Conservation (phyloP, 2,329 filamentous ascomycete genomes). For the Furcasterigmium sp. region DNA sequence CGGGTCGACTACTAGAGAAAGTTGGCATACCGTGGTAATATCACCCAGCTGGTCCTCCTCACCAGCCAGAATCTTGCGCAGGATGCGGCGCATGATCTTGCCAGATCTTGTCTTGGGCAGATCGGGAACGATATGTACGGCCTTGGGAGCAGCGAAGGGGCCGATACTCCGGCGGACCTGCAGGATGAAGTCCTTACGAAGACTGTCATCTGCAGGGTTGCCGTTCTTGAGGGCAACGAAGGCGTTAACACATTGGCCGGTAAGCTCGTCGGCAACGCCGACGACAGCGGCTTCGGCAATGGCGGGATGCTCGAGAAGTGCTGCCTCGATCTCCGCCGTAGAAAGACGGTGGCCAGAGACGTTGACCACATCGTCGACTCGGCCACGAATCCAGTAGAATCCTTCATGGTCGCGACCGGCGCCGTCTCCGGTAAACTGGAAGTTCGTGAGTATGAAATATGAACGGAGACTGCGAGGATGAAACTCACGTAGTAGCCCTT, state of each 20-base stretch:
- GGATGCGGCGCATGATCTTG: slow-evolving; percentile 97
- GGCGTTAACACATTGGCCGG: slow-evolving; percentile 94
- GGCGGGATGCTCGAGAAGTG: slow-evolving; percentile 82
- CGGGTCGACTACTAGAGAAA: background rate
- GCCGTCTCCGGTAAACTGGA: slow-evolving; percentile 83
- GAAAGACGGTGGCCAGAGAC: slow-evolving; percentile 94
- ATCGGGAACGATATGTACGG: slow-evolving; percentile 84
- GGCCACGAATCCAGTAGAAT: slow-evolving; percentile 99
- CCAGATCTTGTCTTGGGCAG: slow-evolving; percentile 95
- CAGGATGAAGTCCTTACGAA: slow-evolving; percentile 88
- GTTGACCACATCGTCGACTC: slow-evolving; percentile 98
- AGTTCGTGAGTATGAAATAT: slow-evolving; percentile 8
- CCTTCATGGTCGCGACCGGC: slow-evolving; percentile 95
- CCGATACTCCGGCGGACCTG: slow-evolving; percentile 97
- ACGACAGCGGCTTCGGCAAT: slow-evolving; percentile 96
- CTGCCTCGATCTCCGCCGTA: slow-evolving; percentile 96
- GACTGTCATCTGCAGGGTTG: slow-evolving; percentile 67
- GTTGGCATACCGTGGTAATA: slow-evolving; percentile 69
- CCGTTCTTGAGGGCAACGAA: slow-evolving; percentile 91
- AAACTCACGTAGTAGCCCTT: slow-evolving; percentile 86
- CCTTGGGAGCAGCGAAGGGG: slow-evolving; percentile 94
- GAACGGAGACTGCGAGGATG: background rate
- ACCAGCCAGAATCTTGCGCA: slow-evolving; percentile 94
- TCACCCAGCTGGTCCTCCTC: slow-evolving; percentile 97
- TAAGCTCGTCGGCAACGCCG: slow-evolving; percentile 87